These are phyloP conservation scores for Kodamaea suecica DNA, from an alignment of 1,139 yeast species.

Conservation along the genomic window DNA sequence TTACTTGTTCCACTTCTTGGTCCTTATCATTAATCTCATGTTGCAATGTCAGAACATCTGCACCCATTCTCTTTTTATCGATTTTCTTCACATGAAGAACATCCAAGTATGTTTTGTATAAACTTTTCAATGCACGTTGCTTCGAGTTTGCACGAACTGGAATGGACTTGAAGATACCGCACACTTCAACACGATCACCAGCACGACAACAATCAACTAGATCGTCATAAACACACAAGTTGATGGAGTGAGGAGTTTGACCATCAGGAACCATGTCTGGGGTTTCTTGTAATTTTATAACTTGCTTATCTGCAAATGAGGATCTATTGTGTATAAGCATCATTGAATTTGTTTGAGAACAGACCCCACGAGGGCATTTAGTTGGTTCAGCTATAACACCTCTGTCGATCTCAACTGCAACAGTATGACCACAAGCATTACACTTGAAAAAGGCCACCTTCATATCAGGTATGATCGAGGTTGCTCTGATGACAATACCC, in stretches of 20 bases:
- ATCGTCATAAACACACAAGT: slow-evolving; percentile 93
- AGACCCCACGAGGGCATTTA: slow-evolving; percentile 82
- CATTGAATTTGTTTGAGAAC: slow-evolving; percentile 89
- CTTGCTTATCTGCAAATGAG: slow-evolving; percentile 92
- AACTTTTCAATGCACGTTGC: slow-evolving; percentile 76
- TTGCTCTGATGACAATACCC: slow-evolving; percentile 85
- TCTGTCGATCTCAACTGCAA: slow-evolving; percentile 88
- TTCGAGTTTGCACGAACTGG: slow-evolving; percentile 88
- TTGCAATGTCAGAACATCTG: slow-evolving; percentile 67
- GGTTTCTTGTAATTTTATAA: slow-evolving; percentile 90
- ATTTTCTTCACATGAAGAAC: slow-evolving; percentile 89
- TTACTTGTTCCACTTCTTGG: slow-evolving; percentile 69
- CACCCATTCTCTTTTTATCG: slow-evolving; percentile 77
- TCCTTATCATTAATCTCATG: slow-evolving; percentile 48
- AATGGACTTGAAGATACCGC: slow-evolving; percentile 90
- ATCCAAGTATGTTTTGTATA: slow-evolving; percentile 91
- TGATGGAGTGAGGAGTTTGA: slow-evolving; percentile 95
- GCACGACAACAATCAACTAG: slow-evolving; percentile 92
- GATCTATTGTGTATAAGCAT: slow-evolving; percentile 87
- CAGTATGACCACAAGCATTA: slow-evolving; percentile 90
- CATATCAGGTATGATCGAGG: slow-evolving; percentile 96
- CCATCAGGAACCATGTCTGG: slow-evolving; percentile 99
- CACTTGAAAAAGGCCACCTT: slow-evolving; percentile 95
- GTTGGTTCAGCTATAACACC: slow-evolving; percentile 94
- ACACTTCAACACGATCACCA: slow-evolving; percentile 93